Base-by-base conservation (phyloP, 805 yeast species). In the Hanseniaspora singularis region DNA sequence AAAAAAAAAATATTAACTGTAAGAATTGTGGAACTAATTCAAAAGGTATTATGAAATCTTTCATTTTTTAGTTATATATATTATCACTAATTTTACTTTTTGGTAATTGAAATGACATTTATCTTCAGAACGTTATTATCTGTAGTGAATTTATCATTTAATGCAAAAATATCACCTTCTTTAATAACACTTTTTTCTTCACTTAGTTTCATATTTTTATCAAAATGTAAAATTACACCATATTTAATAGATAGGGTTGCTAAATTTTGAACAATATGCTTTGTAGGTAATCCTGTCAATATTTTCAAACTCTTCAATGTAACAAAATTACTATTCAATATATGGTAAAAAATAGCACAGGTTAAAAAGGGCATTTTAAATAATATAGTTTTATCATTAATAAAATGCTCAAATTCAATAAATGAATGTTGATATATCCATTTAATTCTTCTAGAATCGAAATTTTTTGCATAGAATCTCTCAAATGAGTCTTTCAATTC, bases 401-500 rank as follows among this genome's bases (percentile, higher is more conserved):
- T 82, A 30, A 77, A 70, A 54, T 81, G 78, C 43, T 81, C 69
- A 46, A 89, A 68, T 55, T 88, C 96, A 50, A 85, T 79, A 5
- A 84, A 76, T 5, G 96, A 95, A 56, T 84, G 74, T 53, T 78
- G 77, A 20, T 88, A 84, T 31, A 86, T 79, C 96, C 96, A 92
- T 8, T 64, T 65, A 39, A 82, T 58, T 40, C 65, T 68, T 53
- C 94, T 66, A 9, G 85, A 82, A 43, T 63, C 68, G 55, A 77
- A 78, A 34, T 69, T 64, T 2, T 66, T 59, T 3, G 59, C 51
- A 53, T 82, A 83, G 53, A 67, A 76, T 6, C 60, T 56, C 49
- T 74, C 77, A 57, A 76, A 82, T 22, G 64, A 58, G 1, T 57
- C 53, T 51, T 68, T 68, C 19, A 75, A 55, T 1, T 60, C 53